Base-by-base conservation (phyloP, 2,329 filamentous ascomycete genomes). In the Sclerotiophoma versabilis region DNA sequence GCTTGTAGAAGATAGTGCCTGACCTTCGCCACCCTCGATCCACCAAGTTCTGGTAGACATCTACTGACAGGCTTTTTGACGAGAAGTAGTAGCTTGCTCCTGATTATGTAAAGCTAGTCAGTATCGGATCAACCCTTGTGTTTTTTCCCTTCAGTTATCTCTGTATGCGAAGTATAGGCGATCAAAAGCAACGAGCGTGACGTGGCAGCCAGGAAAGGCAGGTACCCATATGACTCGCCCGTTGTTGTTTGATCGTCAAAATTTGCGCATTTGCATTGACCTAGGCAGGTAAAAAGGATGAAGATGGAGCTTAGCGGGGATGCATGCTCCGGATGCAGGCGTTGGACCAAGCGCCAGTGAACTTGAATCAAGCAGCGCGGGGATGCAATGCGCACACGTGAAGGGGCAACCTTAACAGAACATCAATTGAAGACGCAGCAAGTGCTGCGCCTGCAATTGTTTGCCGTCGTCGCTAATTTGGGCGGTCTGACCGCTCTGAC, bases 71-170 rank as follows among this genome's bases (percentile, higher is more conserved):
- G 20, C 80, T 83, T 37, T 80, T 81, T 43, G 88, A 81, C 43
- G 80, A 80, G 30, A 84, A 84, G 77, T 91, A 92, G 75, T 92
- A 93, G 23, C 87, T 89, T 68, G 83, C 88, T 66, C 88, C 90
- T 92, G 62, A 68, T 73, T 66, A 67, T 65, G 57, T 65, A 63
- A 65, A 20, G 49, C 49, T 36, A 50, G 65, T 68, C 53, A 65
- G 64, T 56, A 60, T 36, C 44, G 23, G 36, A 44, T 38, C n/a
- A n/a, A n/a, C n/a, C n/a, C n/a, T n/a, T n/a, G n/a, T n/a, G n/a
- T n/a, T n/a, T n/a, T n/a, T n/a, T 38, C n/a, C 43, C 49, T 57
- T 59, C 56, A 52, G 41, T 53, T 49, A 37, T 32, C 43, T 60
- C 61, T 59, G 30, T 19, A 20, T 20, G 27, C 29, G 38, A 30